Base-by-base conservation (phyloP, 768 basidiomycete genomes). In the Phaffia australis region DNA sequence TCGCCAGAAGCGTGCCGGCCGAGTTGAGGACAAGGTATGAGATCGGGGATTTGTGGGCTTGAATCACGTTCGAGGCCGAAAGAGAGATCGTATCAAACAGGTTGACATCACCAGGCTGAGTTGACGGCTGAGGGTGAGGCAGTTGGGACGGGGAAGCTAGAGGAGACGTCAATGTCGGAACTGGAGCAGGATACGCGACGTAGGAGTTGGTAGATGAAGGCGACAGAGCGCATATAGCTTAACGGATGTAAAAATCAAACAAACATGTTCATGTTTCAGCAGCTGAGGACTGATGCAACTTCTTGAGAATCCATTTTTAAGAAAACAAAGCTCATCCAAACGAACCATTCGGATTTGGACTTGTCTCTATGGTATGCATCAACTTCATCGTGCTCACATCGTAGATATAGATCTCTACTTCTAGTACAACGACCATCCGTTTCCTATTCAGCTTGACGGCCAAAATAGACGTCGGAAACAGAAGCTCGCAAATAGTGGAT, bases 311-410 rank as follows among this genome's bases (percentile, higher is more conserved):
- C 18, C 5, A 54, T 5, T 27, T n/a, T 4, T 27, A 54, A 54
- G 52, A 4, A n/a, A 54, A 8, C 23, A 25, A 30, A 16, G 60
- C 47, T 16, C 14, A 47, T 21, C 35, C 6, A 75, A 77, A 71
- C 76, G 67, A 65, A 90, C 93, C 93, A 74, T 95, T 87, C 2
- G 94, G 91, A 75, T 99, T 99, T 0, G 89, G 84, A 9, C 88
- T 86, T 0, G 95, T 98, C 79, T 99, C 95, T 55, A 98, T 93
- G 50, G 97, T 94, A 76, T 98, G 94, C 49, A 95, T 78, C 30
- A 99, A 82, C 65, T 92, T 86, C 95, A 99, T 98, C 71, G 97
- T 99, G 57, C 87, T 89, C 73, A 98, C 98, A 75, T 99, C 95
- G 74, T 98, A 98, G 59, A 97, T 91, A 79, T 99, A 99, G 56